A percentile compares a stretch with the other conserved stretches of the same genome.
These are phyloP conservation scores for Termitomyces eurrhizus DNA, from an alignment of 768 basidiomycete species.

Conservation along the genomic window DNA sequence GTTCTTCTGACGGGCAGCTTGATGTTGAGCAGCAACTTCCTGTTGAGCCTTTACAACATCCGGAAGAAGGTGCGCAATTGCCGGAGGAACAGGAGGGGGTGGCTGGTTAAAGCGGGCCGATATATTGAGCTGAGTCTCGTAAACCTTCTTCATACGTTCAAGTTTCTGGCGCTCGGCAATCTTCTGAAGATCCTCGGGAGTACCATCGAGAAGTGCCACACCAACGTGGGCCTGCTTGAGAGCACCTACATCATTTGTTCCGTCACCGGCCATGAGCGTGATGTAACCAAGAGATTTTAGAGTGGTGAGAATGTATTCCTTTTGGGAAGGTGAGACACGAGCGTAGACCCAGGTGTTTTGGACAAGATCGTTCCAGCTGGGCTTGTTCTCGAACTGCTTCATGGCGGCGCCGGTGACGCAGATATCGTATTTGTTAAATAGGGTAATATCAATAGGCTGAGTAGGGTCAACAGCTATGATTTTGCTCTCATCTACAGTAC, in stretches of 20 bases:
- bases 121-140: conserved; percentile 91
- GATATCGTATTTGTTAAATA: conserved; percentile 90
- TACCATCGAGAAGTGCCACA: conserved; percentile 49
- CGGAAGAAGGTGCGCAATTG: conserved; percentile 84
- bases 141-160: conserved; percentile 86
- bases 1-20: conserved; percentile 66
- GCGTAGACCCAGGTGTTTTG: conserved; percentile 99
- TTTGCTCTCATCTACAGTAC: conserved; percentile 88
- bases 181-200: conserved; percentile 11
- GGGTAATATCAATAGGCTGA: conserved; percentile 68
- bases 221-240: conserved; percentile 98
- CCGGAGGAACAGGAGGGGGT: conserved; percentile 89
- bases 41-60: conserved; percentile 90
- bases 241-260: conserved; percentile 98
- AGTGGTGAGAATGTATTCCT: conserved; percentile 91
- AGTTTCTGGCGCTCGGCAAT: conserved; percentile 24
- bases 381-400: conserved; percentile 72
- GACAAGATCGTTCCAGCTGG: conserved; percentile 78
- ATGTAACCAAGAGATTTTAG: conserved; percentile 86
- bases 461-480: conserved; percentile 82
- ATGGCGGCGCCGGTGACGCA: conserved; percentile 95
- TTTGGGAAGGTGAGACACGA: conserved; percentile 92
- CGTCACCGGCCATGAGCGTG: conserved; percentile 98
- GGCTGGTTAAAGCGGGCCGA: conserved; percentile 88
- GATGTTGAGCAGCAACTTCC: conserved; percentile 61